Percentiles rank a stretch among this genome's conserved stretches.
These are phyloP conservation scores for Neoarthrinium moseri DNA, from an alignment of 2,329 filamentous ascomycete species.

Conservation along the genomic window DNA sequence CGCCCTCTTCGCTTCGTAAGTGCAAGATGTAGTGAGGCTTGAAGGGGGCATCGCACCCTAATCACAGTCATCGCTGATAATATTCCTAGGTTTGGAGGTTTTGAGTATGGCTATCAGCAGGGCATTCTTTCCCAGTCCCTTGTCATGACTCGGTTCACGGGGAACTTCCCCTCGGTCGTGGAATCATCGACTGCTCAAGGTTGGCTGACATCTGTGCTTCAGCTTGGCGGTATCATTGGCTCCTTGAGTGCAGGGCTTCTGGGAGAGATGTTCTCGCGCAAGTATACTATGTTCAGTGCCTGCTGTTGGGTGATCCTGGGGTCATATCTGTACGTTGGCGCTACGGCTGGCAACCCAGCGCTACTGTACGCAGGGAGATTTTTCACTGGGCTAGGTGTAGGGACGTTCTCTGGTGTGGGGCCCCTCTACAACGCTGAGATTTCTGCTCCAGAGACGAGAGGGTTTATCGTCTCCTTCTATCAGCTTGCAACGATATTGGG, in stretches of 20 bases:
- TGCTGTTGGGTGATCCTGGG: conserved; percentile 41
- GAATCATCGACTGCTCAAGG: conserved; percentile 44
- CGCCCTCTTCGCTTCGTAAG: conserved; percentile 39
- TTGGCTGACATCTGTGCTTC: conserved; percentile 43
- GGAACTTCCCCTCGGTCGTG: conserved; percentile 47
- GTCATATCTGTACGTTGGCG: conserved; percentile 46
- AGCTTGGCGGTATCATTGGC: conserved; percentile 57
- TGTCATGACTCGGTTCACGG: conserved; percentile 49
- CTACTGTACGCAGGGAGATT: conserved; percentile 54
- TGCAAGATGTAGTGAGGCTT: too few species aligned
- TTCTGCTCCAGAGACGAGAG: conserved; percentile 18
- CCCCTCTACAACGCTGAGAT: conserved; percentile 24
- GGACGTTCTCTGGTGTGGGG: conserved; percentile 24
- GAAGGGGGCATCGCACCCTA: too few species aligned
- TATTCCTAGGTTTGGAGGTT: conserved; percentile 42
- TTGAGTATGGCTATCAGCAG: conserved; percentile 54
- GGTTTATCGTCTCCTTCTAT: conserved; percentile 17
- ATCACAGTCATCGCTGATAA: not conserved
- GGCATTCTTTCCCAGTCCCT: conserved; percentile 53
- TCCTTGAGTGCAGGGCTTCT: conserved; percentile 51
- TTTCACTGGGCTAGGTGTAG: conserved; percentile 52
- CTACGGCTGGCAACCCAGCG: conserved; percentile 36
- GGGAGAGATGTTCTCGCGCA: conserved; percentile 51
- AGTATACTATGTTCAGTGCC: conserved; percentile 50
- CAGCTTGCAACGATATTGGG: conserved; percentile 25